Evolutionary conservation across 2,329 filamentous ascomycete species (phyloP).

Genomic region (Cordyceps fumosorosea): DNA sequence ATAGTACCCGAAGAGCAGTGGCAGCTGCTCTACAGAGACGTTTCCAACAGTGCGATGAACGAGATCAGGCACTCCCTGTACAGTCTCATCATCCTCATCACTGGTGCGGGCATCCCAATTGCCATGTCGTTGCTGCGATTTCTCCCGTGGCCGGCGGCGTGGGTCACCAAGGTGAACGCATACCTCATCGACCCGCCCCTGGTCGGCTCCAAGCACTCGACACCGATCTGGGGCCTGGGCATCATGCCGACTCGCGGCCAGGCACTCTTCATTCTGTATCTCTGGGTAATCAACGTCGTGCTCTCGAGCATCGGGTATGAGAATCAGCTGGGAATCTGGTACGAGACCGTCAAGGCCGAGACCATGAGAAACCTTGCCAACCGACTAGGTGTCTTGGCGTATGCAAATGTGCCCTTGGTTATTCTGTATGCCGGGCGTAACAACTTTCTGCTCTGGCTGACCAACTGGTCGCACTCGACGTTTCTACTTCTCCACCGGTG

Average conservation of each 20-base stretch:
- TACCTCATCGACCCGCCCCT: conserved; percentile 21
- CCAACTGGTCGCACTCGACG: conserved; percentile 40
- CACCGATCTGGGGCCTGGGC: conserved; percentile 16
- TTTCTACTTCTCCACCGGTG: conserved; percentile 41
- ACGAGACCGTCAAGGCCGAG: conserved; percentile 18
- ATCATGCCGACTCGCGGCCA: conserved; percentile 27
- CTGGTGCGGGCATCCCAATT: conserved; percentile 21
- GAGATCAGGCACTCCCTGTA: conserved; percentile 18
- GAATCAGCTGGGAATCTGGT: conserved; percentile 24
- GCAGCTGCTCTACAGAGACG: conserved; percentile 1
- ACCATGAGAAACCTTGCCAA: conserved; percentile 30
- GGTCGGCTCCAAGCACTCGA: conserved; percentile 17
- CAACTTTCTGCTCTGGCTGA: conserved; percentile 40
- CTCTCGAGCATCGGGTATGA: conserved; percentile 26
- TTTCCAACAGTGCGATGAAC: conserved; percentile 1
- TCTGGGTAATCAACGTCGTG: conserved; percentile 32
- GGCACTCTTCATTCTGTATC: conserved; percentile 34
- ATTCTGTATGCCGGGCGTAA: conserved; percentile 41
- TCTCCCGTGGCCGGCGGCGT: conserved; percentile 19
- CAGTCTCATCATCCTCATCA: conserved; percentile 21
- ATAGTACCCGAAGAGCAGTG: conserved; percentile 12
- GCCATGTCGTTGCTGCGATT: conserved; percentile 24
- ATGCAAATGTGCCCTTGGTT: conserved; percentile 34
- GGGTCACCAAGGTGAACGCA: conserved; percentile 17
- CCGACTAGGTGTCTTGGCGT: conserved; percentile 34